Evolutionary conservation across 2,329 filamentous ascomycete genomes (phyloP).

Genomic region (Aschersonia sp.): DNA sequence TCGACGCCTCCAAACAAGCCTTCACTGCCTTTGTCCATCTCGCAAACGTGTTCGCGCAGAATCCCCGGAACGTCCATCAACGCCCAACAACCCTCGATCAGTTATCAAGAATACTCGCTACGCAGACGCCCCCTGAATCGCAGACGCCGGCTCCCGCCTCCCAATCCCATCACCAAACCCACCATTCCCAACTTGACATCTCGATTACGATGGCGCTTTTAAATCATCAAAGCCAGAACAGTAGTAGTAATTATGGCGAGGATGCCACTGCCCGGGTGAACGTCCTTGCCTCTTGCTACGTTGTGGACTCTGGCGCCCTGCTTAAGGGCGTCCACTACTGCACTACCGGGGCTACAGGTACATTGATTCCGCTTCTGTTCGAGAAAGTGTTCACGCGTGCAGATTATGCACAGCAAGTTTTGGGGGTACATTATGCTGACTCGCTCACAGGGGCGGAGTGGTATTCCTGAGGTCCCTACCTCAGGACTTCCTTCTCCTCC

Average conservation of each 20-base stretch:
- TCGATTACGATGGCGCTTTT: conserved; percentile 45
- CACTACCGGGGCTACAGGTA: conserved; percentile 77
- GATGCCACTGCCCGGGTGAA: conserved; percentile 49
- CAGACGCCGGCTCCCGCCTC: conserved; percentile 3
- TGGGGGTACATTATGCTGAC: conserved; percentile 5
- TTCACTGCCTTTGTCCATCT: too few relatives aligned
- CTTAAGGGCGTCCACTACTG: conserved; percentile 87
- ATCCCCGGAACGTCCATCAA: too few relatives aligned
- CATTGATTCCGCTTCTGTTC: conserved; percentile 8
- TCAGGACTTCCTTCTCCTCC: conserved; percentile 74
- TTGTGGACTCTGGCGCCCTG: conserved; percentile 57
- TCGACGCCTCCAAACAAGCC: too few relatives aligned
- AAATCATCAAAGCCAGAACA: conserved; percentile 53
- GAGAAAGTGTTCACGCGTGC: too few relatives aligned
- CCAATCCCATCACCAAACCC: background rate
- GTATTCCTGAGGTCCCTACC: conserved; percentile 85
- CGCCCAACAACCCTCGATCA: too few relatives aligned
- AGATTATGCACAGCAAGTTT: too few relatives aligned
- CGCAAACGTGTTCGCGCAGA: too few relatives aligned
- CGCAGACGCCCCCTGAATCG: too few relatives aligned
- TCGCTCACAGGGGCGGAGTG: conserved; percentile 57
- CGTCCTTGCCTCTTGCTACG: conserved; percentile 84
- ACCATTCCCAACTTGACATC: conserved; percentile 9
- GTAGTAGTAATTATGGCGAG: conserved; percentile 67
- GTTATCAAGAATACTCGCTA: too few relatives aligned